Evolutionary conservation across 345 rosid species (phyloP).

Genomic region (Toxicodendron radicans): DNA sequence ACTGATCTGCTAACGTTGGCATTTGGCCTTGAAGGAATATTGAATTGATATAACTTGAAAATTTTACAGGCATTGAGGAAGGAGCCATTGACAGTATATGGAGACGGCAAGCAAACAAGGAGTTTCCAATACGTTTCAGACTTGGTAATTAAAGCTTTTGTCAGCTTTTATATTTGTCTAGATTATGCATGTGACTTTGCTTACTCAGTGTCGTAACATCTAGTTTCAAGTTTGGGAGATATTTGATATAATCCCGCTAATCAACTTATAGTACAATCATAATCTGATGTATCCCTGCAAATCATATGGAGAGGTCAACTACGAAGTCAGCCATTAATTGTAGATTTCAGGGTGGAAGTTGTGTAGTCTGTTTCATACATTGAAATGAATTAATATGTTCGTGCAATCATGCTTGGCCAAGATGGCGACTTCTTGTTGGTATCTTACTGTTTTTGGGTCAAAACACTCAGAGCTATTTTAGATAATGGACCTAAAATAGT

Average conservation of each 20-base stretch:
- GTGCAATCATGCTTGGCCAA: not conserved
- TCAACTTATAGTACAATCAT: too few relatives aligned
- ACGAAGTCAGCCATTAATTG: not conserved
- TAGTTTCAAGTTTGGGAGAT: too few relatives aligned
- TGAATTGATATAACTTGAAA: not conserved
- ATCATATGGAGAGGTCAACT: too few relatives aligned
- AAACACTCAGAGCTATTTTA: too few relatives aligned
- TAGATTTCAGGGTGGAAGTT: too few relatives aligned
- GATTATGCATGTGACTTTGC: too few relatives aligned
- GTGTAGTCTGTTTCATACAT: not conserved
- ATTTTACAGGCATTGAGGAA: conserved; percentile 65
- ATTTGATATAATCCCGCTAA: too few relatives aligned
- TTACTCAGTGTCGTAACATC: too few relatives aligned
- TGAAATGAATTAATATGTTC: not conserved
- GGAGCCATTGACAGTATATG: conserved; percentile 85
- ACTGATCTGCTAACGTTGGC: not conserved
- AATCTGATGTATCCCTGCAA: too few relatives aligned
- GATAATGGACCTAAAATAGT: not conserved
- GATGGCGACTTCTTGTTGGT: not conserved
- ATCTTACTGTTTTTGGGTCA: too few relatives aligned
- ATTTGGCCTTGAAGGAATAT: not conserved
- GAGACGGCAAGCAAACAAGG: conserved; percentile 90
- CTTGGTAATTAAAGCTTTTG: conserved; percentile 40
- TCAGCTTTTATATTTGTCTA: too few relatives aligned
- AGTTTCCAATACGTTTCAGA: conserved; percentile 91